Conservation (phyloP, 2,329 filamentous ascomycete genomes). For the Diaporthe ampelina region DNA sequence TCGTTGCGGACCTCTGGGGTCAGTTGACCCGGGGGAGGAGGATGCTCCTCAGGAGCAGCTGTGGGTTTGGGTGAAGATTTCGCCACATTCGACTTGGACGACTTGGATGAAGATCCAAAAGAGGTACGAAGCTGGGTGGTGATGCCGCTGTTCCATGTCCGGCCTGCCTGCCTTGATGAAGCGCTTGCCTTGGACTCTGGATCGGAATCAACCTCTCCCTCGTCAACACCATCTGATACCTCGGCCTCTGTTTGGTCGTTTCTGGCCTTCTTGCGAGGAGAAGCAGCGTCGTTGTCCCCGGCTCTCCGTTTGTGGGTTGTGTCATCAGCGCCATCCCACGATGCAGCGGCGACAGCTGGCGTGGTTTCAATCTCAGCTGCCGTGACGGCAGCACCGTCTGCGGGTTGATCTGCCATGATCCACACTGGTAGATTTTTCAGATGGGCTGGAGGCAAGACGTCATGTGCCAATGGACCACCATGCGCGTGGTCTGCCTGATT, state of each 20-base stretch:
- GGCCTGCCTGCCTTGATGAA: slow-evolving; percentile 30
- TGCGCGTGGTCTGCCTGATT: neutral
- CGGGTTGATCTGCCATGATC: slow-evolving; percentile 17
- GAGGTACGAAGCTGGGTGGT: slow-evolving; percentile 41
- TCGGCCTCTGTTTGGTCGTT: slow-evolving; percentile 11
- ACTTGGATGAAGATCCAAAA: slow-evolving; percentile 32
- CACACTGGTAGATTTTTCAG: slow-evolving; percentile 18
- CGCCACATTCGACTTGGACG: neutral
- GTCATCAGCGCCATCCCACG: slow-evolving; percentile 8
- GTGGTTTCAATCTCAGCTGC: neutral
- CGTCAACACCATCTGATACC: slow-evolving; percentile 32
- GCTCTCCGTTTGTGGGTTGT: slow-evolving; percentile 18
- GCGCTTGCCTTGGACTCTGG: slow-evolving; percentile 29
- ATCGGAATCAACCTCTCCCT: slow-evolving; percentile 32
- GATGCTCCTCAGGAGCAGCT: neutral
- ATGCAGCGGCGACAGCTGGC: slow-evolving; percentile 3
- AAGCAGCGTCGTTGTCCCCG: slow-evolving; percentile 1
- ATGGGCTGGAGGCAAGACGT: slow-evolving; percentile 17
- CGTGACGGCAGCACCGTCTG: slow-evolving; percentile 3
- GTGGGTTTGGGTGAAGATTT: slow-evolving; percentile 5
- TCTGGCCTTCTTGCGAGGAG: slow-evolving; percentile 39
- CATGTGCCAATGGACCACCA: neutral
- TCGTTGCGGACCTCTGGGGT: slow-evolving; percentile 27
- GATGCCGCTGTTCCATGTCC: slow-evolving; percentile 48
- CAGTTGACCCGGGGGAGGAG: slow-evolving; percentile 17